Base-by-base conservation (phyloP, 495 filamentous ascomycete species). In the Podospora fimiseda region DNA sequence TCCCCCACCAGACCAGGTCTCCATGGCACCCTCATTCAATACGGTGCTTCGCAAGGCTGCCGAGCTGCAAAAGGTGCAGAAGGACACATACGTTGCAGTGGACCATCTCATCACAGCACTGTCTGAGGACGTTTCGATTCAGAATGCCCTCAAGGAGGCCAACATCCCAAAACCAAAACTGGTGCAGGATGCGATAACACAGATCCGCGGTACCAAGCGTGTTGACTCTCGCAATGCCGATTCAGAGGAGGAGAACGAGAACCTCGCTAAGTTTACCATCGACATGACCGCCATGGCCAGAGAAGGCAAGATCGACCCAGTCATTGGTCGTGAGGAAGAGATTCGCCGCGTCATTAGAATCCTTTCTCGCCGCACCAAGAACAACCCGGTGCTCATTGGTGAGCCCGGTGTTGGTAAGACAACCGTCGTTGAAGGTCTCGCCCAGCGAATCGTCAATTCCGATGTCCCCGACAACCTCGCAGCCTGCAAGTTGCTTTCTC, bases 341-440 rank as follows among this genome's bases (percentile, higher is more conserved):
- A 96, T 97, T 59, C 77, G 93, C 58, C 82, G 93, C 53, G 93
- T 97, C 9, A 85, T 98, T 51, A 83, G 93, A 18, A 97, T 98
- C 48, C 78, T 98, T 20, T 93, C 89, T 11, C 79, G 93, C 58
- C 81, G 93, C 58, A 97, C 93, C 44, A 98, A 98, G 80, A 98
- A 98, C 75, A 98, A 98, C 65, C 93, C 93, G 2, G 93, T 96
- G 14, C 79, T 98, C 54, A 80, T 82, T 52, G 93, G 93, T 68
- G 93, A 97, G 67, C 93, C 93, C 8, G 93, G 93, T 83, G 93
- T 98, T 14, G 93, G 93, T 58, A 98, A 98, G 75, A 98, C 93
- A 11, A 96, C 93, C 2, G 90, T 98, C 47, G 91, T 96, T 24
- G 93, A 98, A 74, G 94, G 93, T 59, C 78, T 98, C n/a, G 93